Evolutionary conservation across 2,329 filamentous ascomycete species (phyloP).

Genomic region (Nothophoma quercina): DNA sequence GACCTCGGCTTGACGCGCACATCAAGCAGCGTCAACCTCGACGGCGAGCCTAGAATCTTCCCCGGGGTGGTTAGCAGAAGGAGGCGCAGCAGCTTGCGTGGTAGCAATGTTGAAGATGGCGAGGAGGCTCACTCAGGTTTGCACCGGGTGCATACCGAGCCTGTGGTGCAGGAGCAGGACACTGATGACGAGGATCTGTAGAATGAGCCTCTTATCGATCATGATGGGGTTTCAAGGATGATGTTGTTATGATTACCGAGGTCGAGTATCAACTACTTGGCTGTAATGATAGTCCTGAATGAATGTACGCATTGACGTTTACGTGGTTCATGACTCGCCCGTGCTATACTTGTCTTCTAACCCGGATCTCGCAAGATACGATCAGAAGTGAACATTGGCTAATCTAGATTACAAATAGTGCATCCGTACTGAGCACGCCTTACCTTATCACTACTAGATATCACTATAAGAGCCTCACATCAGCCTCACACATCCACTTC

Average conservation of each 20-base stretch:
- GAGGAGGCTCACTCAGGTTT: slow-evolving; percentile 21
- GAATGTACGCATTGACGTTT: background rate
- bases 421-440: background rate
- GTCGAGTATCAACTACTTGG: slow-evolving; percentile 3
- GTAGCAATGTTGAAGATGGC: slow-evolving; percentile 11
- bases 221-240: too few species aligned
- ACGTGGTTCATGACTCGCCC: background rate
- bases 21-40: slow-evolving; percentile 40
- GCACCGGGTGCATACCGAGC: slow-evolving; percentile 17
- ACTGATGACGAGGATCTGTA: slow-evolving; percentile 12
- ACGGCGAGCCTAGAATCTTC: slow-evolving; percentile 73
- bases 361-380: too few species aligned
- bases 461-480: background rate
- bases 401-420: background rate
- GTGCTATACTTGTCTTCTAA: background rate
- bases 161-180: slow-evolving; percentile 28
- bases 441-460: background rate
- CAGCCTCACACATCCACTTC: background rate
- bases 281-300: background rate
- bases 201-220: background rate
- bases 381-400: too few species aligned
- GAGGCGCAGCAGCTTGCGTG: slow-evolving; percentile 34
- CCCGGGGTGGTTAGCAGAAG: slow-evolving; percentile 69
- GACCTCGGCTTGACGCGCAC: slow-evolving; percentile 30
- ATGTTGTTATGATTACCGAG: background rate